Conservation (phyloP, 2,329 filamentous ascomycete species). For the Monilinia fructicola region DNA sequence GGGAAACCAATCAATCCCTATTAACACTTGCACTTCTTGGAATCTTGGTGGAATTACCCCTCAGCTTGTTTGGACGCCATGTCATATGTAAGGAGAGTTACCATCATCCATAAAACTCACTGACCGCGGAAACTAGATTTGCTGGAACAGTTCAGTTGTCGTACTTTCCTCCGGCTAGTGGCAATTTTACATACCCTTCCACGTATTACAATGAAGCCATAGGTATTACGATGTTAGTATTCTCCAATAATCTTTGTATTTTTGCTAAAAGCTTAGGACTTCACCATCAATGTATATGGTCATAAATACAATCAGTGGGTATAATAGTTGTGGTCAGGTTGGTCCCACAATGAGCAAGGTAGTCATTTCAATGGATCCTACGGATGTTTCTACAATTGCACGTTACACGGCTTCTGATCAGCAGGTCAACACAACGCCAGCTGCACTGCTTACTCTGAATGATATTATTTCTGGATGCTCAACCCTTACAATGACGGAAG, state of each 20-base stretch:
- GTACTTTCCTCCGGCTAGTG: constrained; percentile 29
- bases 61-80: constrained; percentile 25
- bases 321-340: constrained; percentile 38
- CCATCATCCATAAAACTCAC: neutral
- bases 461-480: constrained; percentile 42
- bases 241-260: neutral
- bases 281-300: constrained; percentile 45
- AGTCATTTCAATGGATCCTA: constrained; percentile 41
- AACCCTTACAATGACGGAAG: neutral
- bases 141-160: constrained; percentile 29
- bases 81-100: constrained; percentile 22
- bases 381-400: constrained; percentile 43
- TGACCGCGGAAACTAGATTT: constrained; percentile 22
- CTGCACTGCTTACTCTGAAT: constrained; percentile 40
- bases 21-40: constrained; percentile 25
- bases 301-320: constrained; percentile 42
- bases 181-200: constrained; percentile 25
- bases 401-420: constrained; percentile 30
- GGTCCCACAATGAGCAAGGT: constrained; percentile 40
- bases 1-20: constrained; percentile 28
- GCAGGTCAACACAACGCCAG: constrained; percentile 30
- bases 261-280: constrained; percentile 35
- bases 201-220: constrained; percentile 27
- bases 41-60: constrained; percentile 17
- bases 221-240: constrained; percentile 27